Conservation (phyloP, 2,329 filamentous ascomycete genomes). For the Stagonosporopsis rhizophila region DNA sequence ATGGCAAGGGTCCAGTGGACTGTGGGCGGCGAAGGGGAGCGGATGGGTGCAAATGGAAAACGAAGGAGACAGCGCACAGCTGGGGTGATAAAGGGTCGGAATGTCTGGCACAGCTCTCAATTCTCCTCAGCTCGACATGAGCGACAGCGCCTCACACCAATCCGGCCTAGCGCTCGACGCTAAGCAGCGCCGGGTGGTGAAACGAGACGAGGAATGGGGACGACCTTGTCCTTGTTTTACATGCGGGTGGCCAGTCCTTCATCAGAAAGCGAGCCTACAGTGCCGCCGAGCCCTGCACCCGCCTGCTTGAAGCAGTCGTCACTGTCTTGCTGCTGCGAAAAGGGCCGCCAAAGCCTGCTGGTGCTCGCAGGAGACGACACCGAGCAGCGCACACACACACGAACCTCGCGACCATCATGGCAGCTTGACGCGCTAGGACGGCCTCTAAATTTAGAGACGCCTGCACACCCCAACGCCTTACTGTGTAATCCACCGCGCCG, state of each 20-base stretch:
- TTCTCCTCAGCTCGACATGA: slow-evolving; percentile 22
- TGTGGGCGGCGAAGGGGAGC: slow-evolving; percentile 18
- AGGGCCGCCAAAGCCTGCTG: slow-evolving; percentile 12
- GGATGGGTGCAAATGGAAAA: slow-evolving; percentile 26
- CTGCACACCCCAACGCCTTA: slow-evolving; percentile 20
- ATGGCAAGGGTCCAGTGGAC: slow-evolving; percentile 23
- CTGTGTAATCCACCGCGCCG: slow-evolving; percentile 26
- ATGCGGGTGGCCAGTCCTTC: slow-evolving; percentile 31
- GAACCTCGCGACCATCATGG: slow-evolving; percentile 7
- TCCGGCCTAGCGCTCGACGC: slow-evolving; percentile 11
- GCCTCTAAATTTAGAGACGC: slow-evolving; percentile 32
- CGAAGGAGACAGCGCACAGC: slow-evolving; percentile 31
- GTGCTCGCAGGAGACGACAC: not conserved
- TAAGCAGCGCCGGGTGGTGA: slow-evolving; percentile 15
- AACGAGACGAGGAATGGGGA: slow-evolving; percentile 17
- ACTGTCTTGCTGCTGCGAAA: slow-evolving; percentile 8
- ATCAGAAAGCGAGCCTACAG: slow-evolving; percentile 26
- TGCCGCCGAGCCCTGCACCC: slow-evolving; percentile 11
- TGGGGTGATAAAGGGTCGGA: slow-evolving; percentile 37
- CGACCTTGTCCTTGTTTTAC: slow-evolving; percentile 25
- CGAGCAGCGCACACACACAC: not conserved
- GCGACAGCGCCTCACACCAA: slow-evolving; percentile 18
- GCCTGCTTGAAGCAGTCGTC: slow-evolving; percentile 12
- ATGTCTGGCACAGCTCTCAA: slow-evolving; percentile 21
- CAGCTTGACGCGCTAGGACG: slow-evolving; percentile 10